Evolutionary conservation across 169 alveolate genomes (phyloP).

Genomic region (Eimeria praecox): DNA sequence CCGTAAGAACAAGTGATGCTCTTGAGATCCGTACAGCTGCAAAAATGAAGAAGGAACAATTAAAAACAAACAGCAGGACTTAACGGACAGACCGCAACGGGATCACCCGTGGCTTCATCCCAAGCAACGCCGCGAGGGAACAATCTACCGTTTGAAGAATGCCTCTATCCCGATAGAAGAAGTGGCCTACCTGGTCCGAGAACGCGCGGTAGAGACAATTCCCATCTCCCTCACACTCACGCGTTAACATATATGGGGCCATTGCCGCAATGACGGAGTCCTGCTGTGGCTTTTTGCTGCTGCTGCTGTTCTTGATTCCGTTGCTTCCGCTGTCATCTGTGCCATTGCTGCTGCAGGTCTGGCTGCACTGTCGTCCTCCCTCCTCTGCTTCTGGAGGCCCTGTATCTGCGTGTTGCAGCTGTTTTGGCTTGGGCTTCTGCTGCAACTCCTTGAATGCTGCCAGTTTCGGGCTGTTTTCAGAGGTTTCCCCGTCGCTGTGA

Average conservation of each 20-base stretch:
- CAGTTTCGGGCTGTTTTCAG: conserved; percentile 21
- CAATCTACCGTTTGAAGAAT: neutral
- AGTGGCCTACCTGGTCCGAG: conserved; percentile 73
- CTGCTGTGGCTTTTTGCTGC: conserved; percentile 12
- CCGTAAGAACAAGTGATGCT: conserved; percentile 75
- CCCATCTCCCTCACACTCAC: conserved; percentile 79
- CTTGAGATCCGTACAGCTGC: conserved; percentile 82
- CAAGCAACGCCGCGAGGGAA: neutral
- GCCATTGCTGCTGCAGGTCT: neutral
- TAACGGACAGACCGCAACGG: neutral
- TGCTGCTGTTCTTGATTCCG: neutral
- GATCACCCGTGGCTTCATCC: neutral
- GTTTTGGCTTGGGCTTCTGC: neutral
- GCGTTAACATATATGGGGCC: conserved; percentile 62
- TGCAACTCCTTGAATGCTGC: conserved; percentile 37
- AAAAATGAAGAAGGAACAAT: neutral
- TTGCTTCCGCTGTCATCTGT: neutral
- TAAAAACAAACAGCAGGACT: neutral
- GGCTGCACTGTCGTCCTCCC: neutral
- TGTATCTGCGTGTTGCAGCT: neutral
- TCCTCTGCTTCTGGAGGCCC: neutral
- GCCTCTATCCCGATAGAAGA: neutral
- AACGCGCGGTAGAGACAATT: conserved; percentile 80
- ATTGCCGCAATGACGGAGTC: conserved; percentile 54
- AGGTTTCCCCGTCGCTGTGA: conserved; percentile 32